Evolutionary conservation across 2,329 filamentous ascomycete genomes (phyloP).

Genomic region (Ilyonectria robusta): DNA sequence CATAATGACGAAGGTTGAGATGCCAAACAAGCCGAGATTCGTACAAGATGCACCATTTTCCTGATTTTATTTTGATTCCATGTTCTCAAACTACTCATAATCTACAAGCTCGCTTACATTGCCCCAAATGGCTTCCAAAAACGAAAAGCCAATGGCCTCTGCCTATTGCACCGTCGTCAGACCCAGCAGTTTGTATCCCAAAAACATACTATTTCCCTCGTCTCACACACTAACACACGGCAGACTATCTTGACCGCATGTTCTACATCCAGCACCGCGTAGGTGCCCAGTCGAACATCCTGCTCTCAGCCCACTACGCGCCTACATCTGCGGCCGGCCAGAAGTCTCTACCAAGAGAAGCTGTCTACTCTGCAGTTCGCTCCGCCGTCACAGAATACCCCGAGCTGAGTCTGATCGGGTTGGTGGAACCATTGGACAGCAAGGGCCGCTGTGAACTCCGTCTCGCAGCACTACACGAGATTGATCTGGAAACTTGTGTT

Average conservation of each 20-base stretch:
- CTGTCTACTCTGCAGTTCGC: conserved; percentile 22
- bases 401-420: conserved; percentile 21
- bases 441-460: conserved; percentile 9
- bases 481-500: conserved; percentile 36
- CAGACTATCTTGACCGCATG: conserved; percentile 36
- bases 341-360: conserved; percentile 4
- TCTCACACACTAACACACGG: conserved; percentile 1
- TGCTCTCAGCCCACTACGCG: conserved; percentile 37
- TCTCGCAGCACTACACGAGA: conserved; percentile 29
- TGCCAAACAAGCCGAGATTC: background rate
- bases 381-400: conserved; percentile 25
- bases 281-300: conserved; percentile 36
- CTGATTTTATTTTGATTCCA: background rate
- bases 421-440: background rate
- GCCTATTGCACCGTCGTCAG: conserved; percentile 23
- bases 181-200: conserved; percentile 20
- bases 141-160: background rate
- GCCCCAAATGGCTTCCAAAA: background rate
- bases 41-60: background rate
- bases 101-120: no score
- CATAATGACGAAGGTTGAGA: no score
- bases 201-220: no score
- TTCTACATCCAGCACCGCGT: conserved; percentile 39
- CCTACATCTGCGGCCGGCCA: background rate
- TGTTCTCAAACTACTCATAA: background rate